Percentiles rank a stretch among this genome's conserved stretches.
These are phyloP conservation scores for Boletus bicolor DNA, from an alignment of 768 basidiomycete species.

Conservation along the genomic window DNA sequence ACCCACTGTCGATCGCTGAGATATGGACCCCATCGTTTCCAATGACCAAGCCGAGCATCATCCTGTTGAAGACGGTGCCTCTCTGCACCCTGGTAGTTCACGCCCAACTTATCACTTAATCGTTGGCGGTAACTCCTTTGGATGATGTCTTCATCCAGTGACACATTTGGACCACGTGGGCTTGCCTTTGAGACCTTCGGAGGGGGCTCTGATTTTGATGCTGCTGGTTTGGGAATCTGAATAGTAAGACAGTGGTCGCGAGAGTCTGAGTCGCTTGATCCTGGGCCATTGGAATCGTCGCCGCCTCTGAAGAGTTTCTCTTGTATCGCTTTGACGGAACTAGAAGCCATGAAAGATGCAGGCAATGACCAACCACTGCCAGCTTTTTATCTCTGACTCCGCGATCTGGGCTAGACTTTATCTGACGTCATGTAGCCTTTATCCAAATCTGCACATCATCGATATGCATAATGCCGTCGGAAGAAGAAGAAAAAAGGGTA, in stretches of 20 bases:
- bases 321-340: conserved; percentile 61
- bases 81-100: conserved; percentile 78
- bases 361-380: not conserved
- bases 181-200: conserved; percentile 45
- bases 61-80: conserved; percentile 83
- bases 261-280: conserved; percentile 23
- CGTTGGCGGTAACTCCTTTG: conserved; percentile 56
- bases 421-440: conserved; percentile 22
- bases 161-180: conserved; percentile 18
- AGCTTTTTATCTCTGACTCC: conserved; percentile 7
- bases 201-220: conserved; percentile 31
- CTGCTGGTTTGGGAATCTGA: conserved; percentile 58
- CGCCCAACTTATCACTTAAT: conserved; percentile 60
- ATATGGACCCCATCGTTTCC: conserved; percentile 99
- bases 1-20: conserved; percentile 98
- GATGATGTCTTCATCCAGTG: conserved; percentile 8
- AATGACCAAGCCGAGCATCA: conserved; percentile 75
- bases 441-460: conserved; percentile 9
- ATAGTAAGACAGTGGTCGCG: conserved; percentile 52
- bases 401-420: conserved; percentile 1
- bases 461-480: not conserved
- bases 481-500: conserved; percentile 18
- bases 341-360: conserved; percentile 38
- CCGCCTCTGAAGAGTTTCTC: conserved; percentile 64
- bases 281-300: conserved; percentile 21